Conservation (phyloP, 768 basidiomycete genomes). For the Amanita pseudoporphyria region DNA sequence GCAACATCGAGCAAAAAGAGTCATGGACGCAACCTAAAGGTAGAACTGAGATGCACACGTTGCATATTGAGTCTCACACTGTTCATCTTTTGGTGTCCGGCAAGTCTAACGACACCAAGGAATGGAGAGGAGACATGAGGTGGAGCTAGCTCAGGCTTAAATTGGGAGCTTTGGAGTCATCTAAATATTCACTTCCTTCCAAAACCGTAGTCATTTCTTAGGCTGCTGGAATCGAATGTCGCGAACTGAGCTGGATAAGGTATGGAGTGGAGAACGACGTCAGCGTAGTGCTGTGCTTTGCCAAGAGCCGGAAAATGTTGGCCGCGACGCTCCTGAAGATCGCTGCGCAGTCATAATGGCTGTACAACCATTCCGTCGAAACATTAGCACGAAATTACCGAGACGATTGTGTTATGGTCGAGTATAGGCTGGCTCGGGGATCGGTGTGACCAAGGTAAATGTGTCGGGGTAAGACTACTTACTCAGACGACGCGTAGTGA, state of each 20-base stretch:
- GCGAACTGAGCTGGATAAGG: neutral
- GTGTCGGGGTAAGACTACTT: neutral
- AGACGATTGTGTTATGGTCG: neutral
- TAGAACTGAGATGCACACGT: neutral
- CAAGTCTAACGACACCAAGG: neutral
- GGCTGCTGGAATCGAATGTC: neutral
- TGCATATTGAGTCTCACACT: neutral
- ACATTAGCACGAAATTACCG: neutral
- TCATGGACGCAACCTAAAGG: neutral
- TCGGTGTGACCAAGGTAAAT: neutral
- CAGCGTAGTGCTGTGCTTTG: neutral
- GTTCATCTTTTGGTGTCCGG: neutral
- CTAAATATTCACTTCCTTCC: too few species aligned
- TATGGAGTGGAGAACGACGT: neutral
- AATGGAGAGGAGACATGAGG: neutral
- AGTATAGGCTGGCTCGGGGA: neutral
- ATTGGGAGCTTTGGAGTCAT: too few species aligned
- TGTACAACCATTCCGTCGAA: neutral
- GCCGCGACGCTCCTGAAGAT: neutral
- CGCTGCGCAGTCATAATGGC: neutral
- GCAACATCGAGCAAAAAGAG: neutral
- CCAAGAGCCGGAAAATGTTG: neutral
- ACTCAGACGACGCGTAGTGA: neutral
- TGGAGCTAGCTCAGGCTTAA: neutral
- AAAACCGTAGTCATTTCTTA: too few species aligned